Evolutionary conservation across 1,284 basidiomycete genomes (phyloP).

Genomic region (Moesziomyces globuligerus): DNA sequence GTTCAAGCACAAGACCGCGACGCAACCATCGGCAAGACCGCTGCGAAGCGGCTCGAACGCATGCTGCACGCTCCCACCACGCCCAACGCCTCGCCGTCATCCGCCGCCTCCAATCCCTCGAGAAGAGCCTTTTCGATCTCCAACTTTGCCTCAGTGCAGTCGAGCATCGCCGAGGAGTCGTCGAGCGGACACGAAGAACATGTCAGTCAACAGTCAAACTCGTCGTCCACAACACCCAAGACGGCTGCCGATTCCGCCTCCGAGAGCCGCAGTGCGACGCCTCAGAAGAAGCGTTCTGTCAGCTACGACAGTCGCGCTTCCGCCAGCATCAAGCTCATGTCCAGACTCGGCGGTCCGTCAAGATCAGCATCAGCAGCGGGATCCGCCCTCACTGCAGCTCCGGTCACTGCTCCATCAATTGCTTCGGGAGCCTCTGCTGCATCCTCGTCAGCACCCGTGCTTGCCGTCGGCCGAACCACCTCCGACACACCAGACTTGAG

Average conservation of each 20-base stretch:
- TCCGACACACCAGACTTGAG: not conserved
- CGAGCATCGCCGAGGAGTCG: conserved; percentile 35
- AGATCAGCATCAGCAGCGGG: conserved; percentile 9
- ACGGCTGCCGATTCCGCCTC: not conserved
- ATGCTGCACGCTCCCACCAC: conserved; percentile 36
- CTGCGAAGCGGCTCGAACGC: conserved; percentile 51
- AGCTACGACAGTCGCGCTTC: conserved; percentile 32
- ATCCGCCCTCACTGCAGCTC: not conserved
- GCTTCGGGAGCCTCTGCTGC: not conserved
- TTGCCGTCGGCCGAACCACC: not conserved
- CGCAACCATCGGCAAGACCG: conserved; percentile 55
- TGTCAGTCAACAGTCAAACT: not conserved
- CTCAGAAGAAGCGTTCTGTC: conserved; percentile 39
- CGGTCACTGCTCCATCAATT: not conserved
- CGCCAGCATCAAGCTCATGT: conserved; percentile 20
- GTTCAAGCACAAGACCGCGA: conserved; percentile 48
- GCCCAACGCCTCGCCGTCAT: conserved; percentile 19
- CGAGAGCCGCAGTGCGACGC: conserved; percentile 10
- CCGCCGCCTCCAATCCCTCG: conserved; percentile 3
- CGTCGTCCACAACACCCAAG: not conserved
- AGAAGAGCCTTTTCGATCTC: conserved; percentile 39
- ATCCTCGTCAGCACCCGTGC: not conserved
- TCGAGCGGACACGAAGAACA: not conserved
- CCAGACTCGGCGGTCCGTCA: conserved; percentile 15
- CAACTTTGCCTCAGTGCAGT: conserved; percentile 24